phyloP scores from a whole-genome alignment of 176 grass and related monocot genomes.

The Triticum turgidum region DNA sequence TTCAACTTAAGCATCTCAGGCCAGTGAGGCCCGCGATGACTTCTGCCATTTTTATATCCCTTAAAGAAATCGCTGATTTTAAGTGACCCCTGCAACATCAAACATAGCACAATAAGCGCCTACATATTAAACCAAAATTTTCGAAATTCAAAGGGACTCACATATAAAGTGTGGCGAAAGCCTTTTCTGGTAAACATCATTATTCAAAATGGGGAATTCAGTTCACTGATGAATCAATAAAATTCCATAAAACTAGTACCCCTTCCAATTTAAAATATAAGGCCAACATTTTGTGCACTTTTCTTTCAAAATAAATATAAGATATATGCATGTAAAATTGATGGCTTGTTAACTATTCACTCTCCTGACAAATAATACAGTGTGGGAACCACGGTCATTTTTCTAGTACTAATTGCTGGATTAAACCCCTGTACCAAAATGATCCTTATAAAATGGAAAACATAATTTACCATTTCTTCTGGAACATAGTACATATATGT shows the following conservation, averaged over 20 bases:
- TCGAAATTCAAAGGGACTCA: not conserved
- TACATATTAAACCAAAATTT: not conserved
- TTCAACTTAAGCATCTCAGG: slow-evolving; percentile 82
- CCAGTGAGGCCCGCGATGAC: slow-evolving; percentile 35
- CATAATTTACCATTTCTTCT: not conserved
- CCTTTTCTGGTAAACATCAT: not conserved
- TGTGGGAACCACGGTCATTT: not conserved
- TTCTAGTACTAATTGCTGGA: not conserved
- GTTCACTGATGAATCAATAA: not conserved
- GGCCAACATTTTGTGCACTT: not conserved
- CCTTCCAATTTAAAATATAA: not conserved
- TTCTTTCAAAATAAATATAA: not conserved
- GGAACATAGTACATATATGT: not conserved
- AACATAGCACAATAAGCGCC: not conserved
- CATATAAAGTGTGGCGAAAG: too few species aligned
- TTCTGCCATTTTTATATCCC: slow-evolving; percentile 52
- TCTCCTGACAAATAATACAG: not conserved
- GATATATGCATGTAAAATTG: slow-evolving; percentile 2
- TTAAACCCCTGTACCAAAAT: not conserved
- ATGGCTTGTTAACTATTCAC: not conserved
- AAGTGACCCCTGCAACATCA: slow-evolving; percentile 54
- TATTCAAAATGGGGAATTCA: not conserved
- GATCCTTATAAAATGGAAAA: not conserved
- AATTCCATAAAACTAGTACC: not conserved
- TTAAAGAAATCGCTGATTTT: slow-evolving; percentile 58